phyloP scores from a whole-genome alignment of 305 asterid species.

The Rubia tinctorum region DNA sequence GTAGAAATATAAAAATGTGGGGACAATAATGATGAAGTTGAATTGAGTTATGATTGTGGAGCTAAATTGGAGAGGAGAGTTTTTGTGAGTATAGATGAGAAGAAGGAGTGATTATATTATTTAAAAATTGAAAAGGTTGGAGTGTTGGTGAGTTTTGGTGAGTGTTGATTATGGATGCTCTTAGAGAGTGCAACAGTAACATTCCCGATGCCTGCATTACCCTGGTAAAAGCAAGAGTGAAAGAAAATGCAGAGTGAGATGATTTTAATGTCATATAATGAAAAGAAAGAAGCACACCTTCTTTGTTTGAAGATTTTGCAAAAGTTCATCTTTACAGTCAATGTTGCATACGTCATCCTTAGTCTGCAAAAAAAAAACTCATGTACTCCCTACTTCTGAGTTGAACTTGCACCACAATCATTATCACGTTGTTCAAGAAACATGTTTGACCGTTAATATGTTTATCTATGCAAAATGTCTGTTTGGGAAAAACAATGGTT shows the following conservation, averaged over 20 bases:
- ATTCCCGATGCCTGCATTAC: background rate
- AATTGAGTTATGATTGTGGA: no score
- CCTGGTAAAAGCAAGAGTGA: background rate
- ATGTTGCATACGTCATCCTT: background rate
- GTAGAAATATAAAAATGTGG: no score
- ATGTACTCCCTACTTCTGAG: background rate
- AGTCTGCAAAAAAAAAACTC: background rate
- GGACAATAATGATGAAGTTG: no score
- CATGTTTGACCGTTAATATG: no score
- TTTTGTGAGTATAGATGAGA: no score
- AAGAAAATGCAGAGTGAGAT: background rate
- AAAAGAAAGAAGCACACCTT: background rate
- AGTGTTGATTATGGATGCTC: no score
- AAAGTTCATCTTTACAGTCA: conserved; percentile 3
- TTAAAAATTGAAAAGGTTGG: no score
- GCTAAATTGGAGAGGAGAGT: no score
- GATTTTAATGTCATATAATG: background rate
- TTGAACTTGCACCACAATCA: background rate
- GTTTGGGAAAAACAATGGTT: no score
- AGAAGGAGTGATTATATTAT: no score
- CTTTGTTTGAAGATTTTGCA: background rate
- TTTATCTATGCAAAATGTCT: no score
- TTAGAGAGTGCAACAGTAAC: background rate
- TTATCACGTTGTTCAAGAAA: background rate
- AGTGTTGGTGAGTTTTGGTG: no score